Base-by-base conservation (phyloP, 495 filamentous ascomycete species). In the Aspergillus funiculosus region DNA sequence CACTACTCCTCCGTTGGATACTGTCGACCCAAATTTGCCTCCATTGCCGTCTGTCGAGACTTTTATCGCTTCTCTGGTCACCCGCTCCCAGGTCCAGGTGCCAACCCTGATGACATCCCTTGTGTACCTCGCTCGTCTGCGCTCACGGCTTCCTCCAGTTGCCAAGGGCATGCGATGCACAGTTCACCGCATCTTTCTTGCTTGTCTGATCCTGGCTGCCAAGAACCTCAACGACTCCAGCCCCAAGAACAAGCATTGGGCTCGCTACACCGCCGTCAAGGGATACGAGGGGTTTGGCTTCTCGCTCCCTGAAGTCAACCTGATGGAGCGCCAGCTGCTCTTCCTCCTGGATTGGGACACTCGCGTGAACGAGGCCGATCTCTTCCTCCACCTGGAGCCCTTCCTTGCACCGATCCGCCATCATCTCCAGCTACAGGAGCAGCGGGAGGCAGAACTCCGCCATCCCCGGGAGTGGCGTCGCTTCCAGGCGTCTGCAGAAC, bases 201-300 rank as follows among this genome's bases (percentile, higher is more conserved):
- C 84, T n/a, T 79, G 82, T 7, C 76, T 88, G 46, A 88, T 88
- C 50, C 76, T 88, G 21, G 81, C 84, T 6, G 83, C 84, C 6
- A 88, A 88, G 75, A 86, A 88, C 58, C 63, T 88, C 35, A 88
- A 88, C 56, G 84, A 88, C 71, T 95, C 90, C 37, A 94, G 89
- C 19, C 92, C 94, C 39, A 97, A 97, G 83, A 98, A 98, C 78
- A 97, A 96, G 80, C 92, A 98, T 74, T 98, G 92, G 92, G 89
- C 92, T 20, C 81, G 77, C 47, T 98, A 97, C 74, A 91, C 85
- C 39, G 66, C 69, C 29, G 81, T 92, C 46, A 79, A 82, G 53
- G 83, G 82, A 36, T 85, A 69, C 60, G 85, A 86, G 35, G 79
- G 71, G 43, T 98, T 97, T 62, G 85, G 90, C 50, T 98, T 97